phyloP scores from a whole-genome alignment of 441 rosid species.

The Syzygium syzygioides region DNA sequence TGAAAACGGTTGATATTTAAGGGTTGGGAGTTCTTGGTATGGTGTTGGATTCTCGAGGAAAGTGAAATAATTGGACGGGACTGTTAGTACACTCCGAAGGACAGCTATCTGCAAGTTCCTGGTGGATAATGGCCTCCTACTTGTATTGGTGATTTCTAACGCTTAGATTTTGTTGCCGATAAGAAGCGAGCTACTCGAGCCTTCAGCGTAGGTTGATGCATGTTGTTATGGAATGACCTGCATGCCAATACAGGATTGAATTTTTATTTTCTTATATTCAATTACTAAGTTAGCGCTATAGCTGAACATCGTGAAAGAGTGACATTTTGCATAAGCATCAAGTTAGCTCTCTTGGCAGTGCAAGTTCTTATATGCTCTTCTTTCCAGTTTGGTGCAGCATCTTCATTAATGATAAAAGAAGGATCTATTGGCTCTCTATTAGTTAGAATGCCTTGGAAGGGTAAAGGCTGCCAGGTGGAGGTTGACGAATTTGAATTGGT shows the following conservation, averaged over 20 bases:
- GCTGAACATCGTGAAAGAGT: not conserved
- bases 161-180: not conserved
- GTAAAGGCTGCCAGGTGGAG: constrained; percentile 84
- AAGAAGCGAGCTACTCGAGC: not conserved
- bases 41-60: not conserved
- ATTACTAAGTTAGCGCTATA: not conserved
- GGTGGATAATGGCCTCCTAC: not conserved
- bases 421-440: constrained; percentile 90
- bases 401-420: constrained; percentile 72
- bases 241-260: not conserved
- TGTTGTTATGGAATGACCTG: not conserved
- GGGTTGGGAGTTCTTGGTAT: not conserved
- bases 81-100: not conserved
- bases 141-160: not conserved
- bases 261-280: not conserved
- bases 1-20: not conserved
- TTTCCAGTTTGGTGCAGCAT: constrained; percentile 57
- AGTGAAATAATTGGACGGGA: not conserved
- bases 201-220: not conserved
- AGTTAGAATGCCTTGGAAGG: constrained; percentile 85
- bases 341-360: not conserved
- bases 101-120: not conserved
- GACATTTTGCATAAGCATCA: not conserved
- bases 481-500: constrained; percentile 89
- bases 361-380: not conserved